A percentile compares a stretch with the other conserved stretches of the same genome.
These are phyloP conservation scores for Neofusicoccum sp. DNA, from an alignment of 2,329 filamentous ascomycete species.

Conservation along the genomic window DNA sequence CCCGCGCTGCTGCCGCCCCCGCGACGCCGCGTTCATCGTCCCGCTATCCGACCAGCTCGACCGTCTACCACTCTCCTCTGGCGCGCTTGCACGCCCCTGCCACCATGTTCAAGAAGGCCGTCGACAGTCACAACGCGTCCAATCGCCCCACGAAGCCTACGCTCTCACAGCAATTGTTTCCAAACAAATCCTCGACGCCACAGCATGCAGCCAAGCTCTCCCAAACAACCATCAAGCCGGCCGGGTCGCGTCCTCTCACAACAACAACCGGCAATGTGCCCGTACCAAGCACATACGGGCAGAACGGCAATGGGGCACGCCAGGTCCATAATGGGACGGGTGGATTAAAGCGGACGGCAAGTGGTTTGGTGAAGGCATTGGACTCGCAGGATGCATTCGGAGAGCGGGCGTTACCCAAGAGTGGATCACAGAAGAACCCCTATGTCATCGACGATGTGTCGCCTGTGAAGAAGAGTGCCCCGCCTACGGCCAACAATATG, in stretches of 20 bases:
- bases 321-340: slow-evolving; percentile 25
- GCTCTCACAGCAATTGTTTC: slow-evolving; percentile 55
- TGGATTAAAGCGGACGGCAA: slow-evolving; percentile 47
- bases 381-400: slow-evolving; percentile 37
- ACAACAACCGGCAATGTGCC: slow-evolving; percentile 33
- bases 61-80: slow-evolving; percentile 10
- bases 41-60: slow-evolving; percentile 19
- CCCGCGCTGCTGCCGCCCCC: not conserved
- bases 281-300: slow-evolving; percentile 25
- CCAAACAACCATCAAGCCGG: slow-evolving; percentile 44
- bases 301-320: not conserved
- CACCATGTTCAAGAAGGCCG: slow-evolving; percentile 43
- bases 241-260: slow-evolving; percentile 33
- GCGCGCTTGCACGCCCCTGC: slow-evolving; percentile 1
- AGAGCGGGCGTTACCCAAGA: slow-evolving; percentile 7
- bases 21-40: slow-evolving; percentile 27
- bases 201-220: slow-evolving; percentile 41
- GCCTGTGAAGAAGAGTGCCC: slow-evolving; percentile 30
- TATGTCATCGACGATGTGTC: slow-evolving; percentile 21
- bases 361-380: slow-evolving; percentile 46
- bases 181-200: slow-evolving; percentile 51
- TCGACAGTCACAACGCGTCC: slow-evolving; percentile 39
- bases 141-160: slow-evolving; percentile 18
- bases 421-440: not conserved
- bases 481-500: slow-evolving; percentile 31